Evolutionary conservation across 805 yeast species (phyloP), one percentile per base, ranked within the genome.

Genomic region (Cyberlindnera japonica): DNA sequence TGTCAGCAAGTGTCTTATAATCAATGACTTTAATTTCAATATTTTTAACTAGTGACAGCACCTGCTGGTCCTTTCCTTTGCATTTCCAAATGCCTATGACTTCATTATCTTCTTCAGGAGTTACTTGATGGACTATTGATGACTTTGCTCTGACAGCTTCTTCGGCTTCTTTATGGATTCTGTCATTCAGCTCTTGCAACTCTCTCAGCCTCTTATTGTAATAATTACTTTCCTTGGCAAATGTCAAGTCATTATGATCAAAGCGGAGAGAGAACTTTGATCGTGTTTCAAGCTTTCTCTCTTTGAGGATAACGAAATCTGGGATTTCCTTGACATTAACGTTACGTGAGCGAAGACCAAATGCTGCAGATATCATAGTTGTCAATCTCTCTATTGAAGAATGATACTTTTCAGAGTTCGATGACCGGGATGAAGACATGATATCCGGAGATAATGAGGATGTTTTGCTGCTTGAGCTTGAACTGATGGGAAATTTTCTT

Each of bases 11-110:
- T 0, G 96, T 88, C 33, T 72, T 69, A 40, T 91, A 61, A 58
- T 93, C 99, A 24, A 75, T 64, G 0, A 74, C 73, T 4, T 65
- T 63, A 3, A 90, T 73, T 36, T 84, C 91, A 31, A 90, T 75
- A 30, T 62, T 64, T 26, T 58, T 58, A 9, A 58, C 57, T 20
- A 58, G 59, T 2, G 59, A 41, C 2, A 66, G 43, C 3, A 55
- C 45, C 16, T 55, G 50, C 12, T 54, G 48, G 18, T 58, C 58
- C 24, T 53, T 52, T 8, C 53, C 55, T 18, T 36, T 39, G 15
- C 47, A 37, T 31, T 52, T 52, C 49, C 68, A 55, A 6, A 59
- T 54, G 13, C 51, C 48, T 11, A 56, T 35, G 5, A 68, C 54
- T 25, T 49, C 40, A 0, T 35, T n/a, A 11, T 54, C 41, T 7